Evolutionary conservation across 2,329 filamentous ascomycete genomes (phyloP).

Genomic region (Microdochium trichocladiopsis): DNA sequence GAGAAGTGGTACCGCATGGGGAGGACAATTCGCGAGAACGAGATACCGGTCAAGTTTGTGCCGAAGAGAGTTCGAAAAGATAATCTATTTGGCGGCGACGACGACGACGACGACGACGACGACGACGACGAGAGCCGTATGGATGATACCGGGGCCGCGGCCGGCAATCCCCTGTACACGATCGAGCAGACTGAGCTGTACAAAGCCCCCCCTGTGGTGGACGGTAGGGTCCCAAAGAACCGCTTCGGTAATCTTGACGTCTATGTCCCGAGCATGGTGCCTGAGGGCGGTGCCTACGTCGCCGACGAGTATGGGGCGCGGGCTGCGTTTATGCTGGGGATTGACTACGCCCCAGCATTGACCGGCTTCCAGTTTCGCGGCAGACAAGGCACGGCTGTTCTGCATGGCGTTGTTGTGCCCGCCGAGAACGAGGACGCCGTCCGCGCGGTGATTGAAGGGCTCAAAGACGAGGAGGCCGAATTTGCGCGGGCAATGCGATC

Average conservation of each 20-base stretch:
- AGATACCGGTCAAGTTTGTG: conserved; percentile 76
- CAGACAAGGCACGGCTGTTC: conserved; percentile 75
- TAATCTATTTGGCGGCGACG: conserved; percentile 28
- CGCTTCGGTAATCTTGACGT: conserved; percentile 91
- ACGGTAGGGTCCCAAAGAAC: conserved; percentile 79
- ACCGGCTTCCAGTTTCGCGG: conserved; percentile 87
- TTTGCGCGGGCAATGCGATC: conserved; percentile 57
- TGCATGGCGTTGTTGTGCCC: conserved; percentile 73
- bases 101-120: conserved; percentile 23
- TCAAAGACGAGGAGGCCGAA: conserved; percentile 60
- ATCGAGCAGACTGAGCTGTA: conserved; percentile 66
- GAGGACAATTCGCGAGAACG: conserved; percentile 66
- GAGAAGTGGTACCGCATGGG: conserved; percentile 92
- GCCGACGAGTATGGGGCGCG: conserved; percentile 49
- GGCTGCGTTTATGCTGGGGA: conserved; percentile 67
- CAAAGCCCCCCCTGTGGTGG: conserved; percentile 64
- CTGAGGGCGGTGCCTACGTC: conserved; percentile 71
- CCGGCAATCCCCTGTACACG: conserved; percentile 51
- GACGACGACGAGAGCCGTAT: conserved; percentile 20
- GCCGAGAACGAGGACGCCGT: conserved; percentile 66
- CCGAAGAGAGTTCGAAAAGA: conserved; percentile 34
- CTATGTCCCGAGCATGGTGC: conserved; percentile 89
- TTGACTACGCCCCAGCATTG: conserved; percentile 86
- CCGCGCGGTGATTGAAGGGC: conserved; percentile 56
- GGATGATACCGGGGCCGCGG: no score